Percentiles rank a stretch among this genome's conserved stretches.
phyloP scores from a whole-genome alignment of 148 eudicot genomes.

The Vaccinium macrocarpon region DNA sequence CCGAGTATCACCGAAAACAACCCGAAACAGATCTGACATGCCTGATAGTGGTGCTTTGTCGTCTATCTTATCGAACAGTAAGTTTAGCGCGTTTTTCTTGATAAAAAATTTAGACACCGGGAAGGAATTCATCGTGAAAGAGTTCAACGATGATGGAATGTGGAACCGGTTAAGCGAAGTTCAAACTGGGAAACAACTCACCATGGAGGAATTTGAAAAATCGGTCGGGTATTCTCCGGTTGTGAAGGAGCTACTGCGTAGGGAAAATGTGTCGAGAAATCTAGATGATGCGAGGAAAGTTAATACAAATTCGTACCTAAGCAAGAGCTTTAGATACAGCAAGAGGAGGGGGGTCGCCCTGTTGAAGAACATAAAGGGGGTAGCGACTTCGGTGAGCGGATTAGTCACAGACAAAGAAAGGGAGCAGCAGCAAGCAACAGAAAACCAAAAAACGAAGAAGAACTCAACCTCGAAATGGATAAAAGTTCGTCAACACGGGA shows the following conservation, averaged over 20 bases:
- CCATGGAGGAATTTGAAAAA: slow-evolving; percentile 93
- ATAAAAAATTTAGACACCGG: slow-evolving; percentile 93
- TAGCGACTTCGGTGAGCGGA: slow-evolving; percentile 58
- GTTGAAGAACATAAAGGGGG: slow-evolving; percentile 66
- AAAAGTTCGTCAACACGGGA: slow-evolving; percentile 65
- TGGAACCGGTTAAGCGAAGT: slow-evolving; percentile 85
- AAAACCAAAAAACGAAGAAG: slow-evolving; percentile 20
- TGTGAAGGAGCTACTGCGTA: slow-evolving; percentile 82
- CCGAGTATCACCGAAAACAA: slow-evolving; percentile 7
- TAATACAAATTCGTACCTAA: slow-evolving; percentile 39
- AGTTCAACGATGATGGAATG: slow-evolving; percentile 75
- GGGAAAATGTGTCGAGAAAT: slow-evolving; percentile 35
- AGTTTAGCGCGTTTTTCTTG: slow-evolving; percentile 59
- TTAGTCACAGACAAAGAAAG: slow-evolving; percentile 38
- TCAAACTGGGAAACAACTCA: slow-evolving; percentile 80
- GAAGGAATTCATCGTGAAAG: slow-evolving; percentile 87
- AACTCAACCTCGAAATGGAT: slow-evolving; percentile 48
- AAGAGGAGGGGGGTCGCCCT: slow-evolving; percentile 57
- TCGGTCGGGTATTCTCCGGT: slow-evolving; percentile 83
- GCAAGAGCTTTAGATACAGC: slow-evolving; percentile 68
- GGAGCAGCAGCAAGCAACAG: slow-evolving; percentile 10
- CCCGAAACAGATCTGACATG: slow-evolving; percentile 5
- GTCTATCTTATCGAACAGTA: slow-evolving; percentile 20
- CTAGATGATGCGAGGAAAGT: slow-evolving; percentile 36
- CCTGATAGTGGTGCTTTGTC: slow-evolving; percentile 4